A percentile compares a stretch with the other conserved stretches of the same genome.
Evolutionary conservation across 805 yeast species (phyloP).

Genomic region (Scheffersomyces coipomensis): DNA sequence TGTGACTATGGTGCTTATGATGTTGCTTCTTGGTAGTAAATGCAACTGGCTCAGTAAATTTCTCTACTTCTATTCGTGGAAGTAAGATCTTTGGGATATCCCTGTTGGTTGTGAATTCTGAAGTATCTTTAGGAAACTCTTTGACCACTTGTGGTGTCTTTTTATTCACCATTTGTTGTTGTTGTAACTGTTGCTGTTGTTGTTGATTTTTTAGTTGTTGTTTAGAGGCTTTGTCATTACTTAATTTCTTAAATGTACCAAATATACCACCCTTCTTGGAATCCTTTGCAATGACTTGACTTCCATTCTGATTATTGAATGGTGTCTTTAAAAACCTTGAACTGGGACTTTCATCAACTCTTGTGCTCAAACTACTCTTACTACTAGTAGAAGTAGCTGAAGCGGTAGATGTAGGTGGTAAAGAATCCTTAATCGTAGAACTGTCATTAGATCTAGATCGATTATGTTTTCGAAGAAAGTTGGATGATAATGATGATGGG

Average conservation of each 20-base stretch:
- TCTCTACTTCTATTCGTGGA: no score
- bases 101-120: no score
- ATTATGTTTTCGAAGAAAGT: slow-evolving; percentile 60
- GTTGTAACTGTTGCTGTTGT: background rate
- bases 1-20: no score
- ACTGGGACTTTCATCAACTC: background rate
- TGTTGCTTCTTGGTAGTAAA: no score
- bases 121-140: no score
- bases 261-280: slow-evolving; percentile 31
- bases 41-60: no score
- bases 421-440: slow-evolving; percentile 7
- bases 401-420: background rate
- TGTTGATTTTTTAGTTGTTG: background rate
- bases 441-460: slow-evolving; percentile 43
- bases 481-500: slow-evolving; percentile 12
- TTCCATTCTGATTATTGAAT: background rate
- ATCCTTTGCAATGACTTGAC: background rate
- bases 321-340: background rate
- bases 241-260: slow-evolving; percentile 39
- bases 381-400: background rate
- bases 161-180: background rate
- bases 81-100: no score
- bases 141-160: no score
- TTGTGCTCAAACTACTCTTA: background rate
- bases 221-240: slow-evolving; percentile 13